Conservation (phyloP, 2,329 filamentous ascomycete genomes). For the Fusarium protoensiforme region DNA sequence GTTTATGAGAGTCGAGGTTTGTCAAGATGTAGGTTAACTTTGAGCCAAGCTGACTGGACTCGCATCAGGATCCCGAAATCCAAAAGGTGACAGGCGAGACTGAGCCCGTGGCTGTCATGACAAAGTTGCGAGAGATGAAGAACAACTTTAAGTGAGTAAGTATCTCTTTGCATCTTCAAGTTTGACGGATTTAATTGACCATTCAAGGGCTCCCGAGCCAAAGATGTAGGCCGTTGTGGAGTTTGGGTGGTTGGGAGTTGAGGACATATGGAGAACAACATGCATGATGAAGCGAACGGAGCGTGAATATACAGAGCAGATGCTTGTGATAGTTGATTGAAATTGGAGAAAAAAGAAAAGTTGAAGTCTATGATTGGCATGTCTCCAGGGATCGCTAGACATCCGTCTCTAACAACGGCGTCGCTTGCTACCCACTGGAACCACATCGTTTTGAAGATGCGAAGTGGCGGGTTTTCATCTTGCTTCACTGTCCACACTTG, state of each 20-base stretch:
- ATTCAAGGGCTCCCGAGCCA: slow-evolving; percentile 36
- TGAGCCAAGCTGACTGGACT: neutral
- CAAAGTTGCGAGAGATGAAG: slow-evolving; percentile 89
- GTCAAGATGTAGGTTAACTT: slow-evolving; percentile 41
- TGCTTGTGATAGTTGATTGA: neutral
- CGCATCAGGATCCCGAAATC: slow-evolving; percentile 77
- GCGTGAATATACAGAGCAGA: slow-evolving; percentile 4
- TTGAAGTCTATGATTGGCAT: slow-evolving; percentile 25
- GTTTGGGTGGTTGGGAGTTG: neutral
- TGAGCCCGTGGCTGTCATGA: slow-evolving; percentile 86
- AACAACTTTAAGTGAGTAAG: slow-evolving; percentile 74
- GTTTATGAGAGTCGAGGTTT: slow-evolving; percentile 89
- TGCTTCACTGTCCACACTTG: slow-evolving; percentile 79
- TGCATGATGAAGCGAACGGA: neutral
- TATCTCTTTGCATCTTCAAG: slow-evolving; percentile 15
- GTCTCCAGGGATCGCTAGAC: slow-evolving; percentile 53
- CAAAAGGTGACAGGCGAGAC: slow-evolving; percentile 86
- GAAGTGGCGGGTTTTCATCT: slow-evolving; percentile 58
- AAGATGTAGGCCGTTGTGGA: slow-evolving; percentile 45
- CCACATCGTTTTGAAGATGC: slow-evolving; percentile 36
- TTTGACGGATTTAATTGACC: slow-evolving; percentile 1
- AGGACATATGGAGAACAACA: neutral
- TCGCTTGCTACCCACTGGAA: slow-evolving; percentile 48
- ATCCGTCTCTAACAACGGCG: slow-evolving; percentile 38
- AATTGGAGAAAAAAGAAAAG: neutral